Base-by-base conservation (phyloP, 2,329 filamentous ascomycete genomes). In the Huntiella abstrusa region DNA sequence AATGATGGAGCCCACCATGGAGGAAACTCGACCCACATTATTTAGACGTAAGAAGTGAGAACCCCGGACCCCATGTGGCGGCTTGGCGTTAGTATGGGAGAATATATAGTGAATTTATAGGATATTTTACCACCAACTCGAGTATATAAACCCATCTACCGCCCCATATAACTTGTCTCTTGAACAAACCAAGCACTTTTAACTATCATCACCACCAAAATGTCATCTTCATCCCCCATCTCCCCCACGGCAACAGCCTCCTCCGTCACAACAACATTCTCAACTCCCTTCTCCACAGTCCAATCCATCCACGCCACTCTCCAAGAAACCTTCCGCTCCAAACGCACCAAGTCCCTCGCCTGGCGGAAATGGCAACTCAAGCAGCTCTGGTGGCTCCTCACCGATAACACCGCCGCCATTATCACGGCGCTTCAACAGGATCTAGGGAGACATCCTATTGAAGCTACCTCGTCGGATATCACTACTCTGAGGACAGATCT, bases 321-420 rank as follows among this genome's bases (percentile, higher is more conserved):
- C 36, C 32, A 33, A 12, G 5, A 4, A 4, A 58, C 58, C 4
- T 61, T 62, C 50, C 43, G 41, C 5, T 51, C 54, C 4, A 56
- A 55, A 5, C 53, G 51, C 13, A 62, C 60, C 15, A 60, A 60
- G 37, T 51, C 54, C 6, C 47, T 60, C 22, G 52, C 54, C 17
- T 62, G 58, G 59, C 53, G 58, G 8, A 60, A 60, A 52, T 60
- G 59, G 56, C 59, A 62, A 51, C 53, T 62, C 13, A 62, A 62
- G 46, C 58, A 62, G 49, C 35, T 61, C 4, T 62, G 55, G 54
- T 60, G 60, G 57, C 52, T 62, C 43, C 34, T 62, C 7, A 55
- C 56, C 32, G 59, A 61, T 39, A 60, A 60, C 48, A 51, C 58
- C 43, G 33, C 52, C 3, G 50, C 50, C 4, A 52, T 61, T 19